Evolutionary conservation across 257 asterid species (phyloP).

Genomic region (Ballota nigra): DNA sequence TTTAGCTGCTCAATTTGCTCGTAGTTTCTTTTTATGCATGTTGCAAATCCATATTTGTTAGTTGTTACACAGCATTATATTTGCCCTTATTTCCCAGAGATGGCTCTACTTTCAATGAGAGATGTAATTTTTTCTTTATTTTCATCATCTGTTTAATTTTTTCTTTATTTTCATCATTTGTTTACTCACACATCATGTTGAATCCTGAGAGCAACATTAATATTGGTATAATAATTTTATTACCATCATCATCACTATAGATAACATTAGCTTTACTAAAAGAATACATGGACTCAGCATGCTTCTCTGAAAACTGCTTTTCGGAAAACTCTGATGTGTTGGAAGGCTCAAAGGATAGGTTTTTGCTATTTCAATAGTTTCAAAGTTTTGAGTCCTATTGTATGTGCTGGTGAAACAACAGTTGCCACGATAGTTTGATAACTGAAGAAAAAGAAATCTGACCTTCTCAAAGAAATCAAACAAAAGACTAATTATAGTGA

Average conservation of each 20-base stretch:
- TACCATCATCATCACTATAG: neutral
- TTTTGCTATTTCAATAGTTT: neutral
- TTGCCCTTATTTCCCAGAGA: neutral
- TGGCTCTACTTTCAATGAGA: neutral
- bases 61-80: neutral
- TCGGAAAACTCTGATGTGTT: neutral
- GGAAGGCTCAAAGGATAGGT: neutral
- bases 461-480: too few species aligned
- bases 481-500: too few species aligned
- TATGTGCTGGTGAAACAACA: neutral
- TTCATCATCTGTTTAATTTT: too few species aligned
- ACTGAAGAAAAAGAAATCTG: neutral
- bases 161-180: neutral
- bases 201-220: neutral
- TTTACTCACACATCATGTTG: neutral
- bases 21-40: slow-evolving; percentile 2
- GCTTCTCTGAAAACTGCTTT: neutral
- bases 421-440: neutral
- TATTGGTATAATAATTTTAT: neutral
- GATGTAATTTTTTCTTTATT: too few species aligned
- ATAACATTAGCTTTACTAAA: neutral
- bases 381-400: neutral
- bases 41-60: neutral
- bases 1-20: neutral
- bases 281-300: neutral